These are phyloP conservation scores for Chrysosporium keratinophilum DNA, from an alignment of 2,329 filamentous ascomycete genomes.

Conservation along the genomic window DNA sequence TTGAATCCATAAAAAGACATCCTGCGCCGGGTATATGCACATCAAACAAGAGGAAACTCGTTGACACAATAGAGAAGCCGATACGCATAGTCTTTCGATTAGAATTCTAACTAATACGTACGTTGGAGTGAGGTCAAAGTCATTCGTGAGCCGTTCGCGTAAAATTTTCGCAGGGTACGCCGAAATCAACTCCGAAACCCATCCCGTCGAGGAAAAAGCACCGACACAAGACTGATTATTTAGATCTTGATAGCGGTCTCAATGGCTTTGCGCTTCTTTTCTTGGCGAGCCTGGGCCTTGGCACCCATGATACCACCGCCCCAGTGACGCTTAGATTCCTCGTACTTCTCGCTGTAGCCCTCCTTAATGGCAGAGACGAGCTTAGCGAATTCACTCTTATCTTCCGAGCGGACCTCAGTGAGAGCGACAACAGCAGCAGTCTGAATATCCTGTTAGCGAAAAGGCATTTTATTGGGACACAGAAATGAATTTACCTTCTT, in stretches of 20 bases:
- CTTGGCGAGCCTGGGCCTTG: conserved; percentile 69
- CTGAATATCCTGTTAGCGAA: conserved; percentile 41
- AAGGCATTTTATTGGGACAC: conserved; percentile 14
- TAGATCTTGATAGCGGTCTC: conserved; percentile 98
- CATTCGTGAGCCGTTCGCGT: conserved; percentile 4
- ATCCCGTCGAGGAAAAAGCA: neutral
- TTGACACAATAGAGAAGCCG: neutral
- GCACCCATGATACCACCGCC: conserved; percentile 98
- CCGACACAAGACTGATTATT: conserved; percentile 21
- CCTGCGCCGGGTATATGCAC: conserved; percentile 12
- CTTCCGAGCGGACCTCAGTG: conserved; percentile 94
- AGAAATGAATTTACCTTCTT: conserved; percentile 65
- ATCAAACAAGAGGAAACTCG: conserved; percentile 7
- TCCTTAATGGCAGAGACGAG: conserved; percentile 95
- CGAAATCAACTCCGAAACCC: neutral
- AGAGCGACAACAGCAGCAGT: conserved; percentile 91
- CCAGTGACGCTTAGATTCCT: conserved; percentile 86
- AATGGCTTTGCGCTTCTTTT: conserved; percentile 89
- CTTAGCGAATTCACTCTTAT: conserved; percentile 97
- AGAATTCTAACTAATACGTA: conserved; percentile 4
- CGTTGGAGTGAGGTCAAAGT: neutral
- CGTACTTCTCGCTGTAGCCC: conserved; percentile 91
- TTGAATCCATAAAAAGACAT: conserved; percentile 8
- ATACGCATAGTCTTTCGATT: conserved; percentile 9
- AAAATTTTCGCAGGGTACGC: conserved; percentile 3